A percentile compares a stretch with the other conserved stretches of the same genome.
phyloP scores from a whole-genome alignment of 177 flowering plant species.

The Vitis hybrid region DNA sequence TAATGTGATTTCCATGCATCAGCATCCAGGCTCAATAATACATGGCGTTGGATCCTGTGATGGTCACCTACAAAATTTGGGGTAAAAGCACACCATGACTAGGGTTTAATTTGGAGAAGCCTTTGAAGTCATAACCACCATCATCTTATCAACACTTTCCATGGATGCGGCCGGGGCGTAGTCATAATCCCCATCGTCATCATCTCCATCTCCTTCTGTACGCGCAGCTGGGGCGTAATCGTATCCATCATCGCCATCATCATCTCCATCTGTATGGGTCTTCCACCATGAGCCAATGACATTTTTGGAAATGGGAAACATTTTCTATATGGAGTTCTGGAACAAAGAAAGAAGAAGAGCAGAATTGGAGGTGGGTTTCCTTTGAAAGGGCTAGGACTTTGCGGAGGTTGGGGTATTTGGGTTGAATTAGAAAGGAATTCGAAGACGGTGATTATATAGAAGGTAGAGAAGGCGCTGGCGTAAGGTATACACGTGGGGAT shows the following conservation, averaged over 20 bases:
- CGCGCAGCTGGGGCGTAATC: background rate
- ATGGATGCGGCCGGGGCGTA: conserved; percentile 13
- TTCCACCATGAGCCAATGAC: conserved; percentile 5
- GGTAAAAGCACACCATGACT: no score
- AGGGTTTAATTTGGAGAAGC: no score
- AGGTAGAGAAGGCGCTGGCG: no score
- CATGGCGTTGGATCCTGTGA: no score
- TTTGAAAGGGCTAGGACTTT: no score
- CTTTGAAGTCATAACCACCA: conserved; percentile 2
- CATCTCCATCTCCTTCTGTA: conserved; percentile 14
- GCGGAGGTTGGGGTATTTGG: background rate
- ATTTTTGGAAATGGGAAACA: conserved; percentile 9
- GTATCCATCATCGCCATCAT: conserved; percentile 12
- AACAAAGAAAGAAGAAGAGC: background rate
- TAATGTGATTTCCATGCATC: no score
- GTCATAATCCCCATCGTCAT: conserved; percentile 1
- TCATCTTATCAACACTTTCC: conserved; percentile 20
- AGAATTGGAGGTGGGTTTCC: background rate
- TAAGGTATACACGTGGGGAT: no score
- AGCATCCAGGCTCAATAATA: no score
- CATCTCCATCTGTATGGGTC: background rate
- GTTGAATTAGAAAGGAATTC: background rate
- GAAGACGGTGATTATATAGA: background rate
- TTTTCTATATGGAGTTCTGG: background rate
- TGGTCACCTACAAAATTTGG: no score